Evolutionary conservation across 2,329 filamentous ascomycete genomes (phyloP), one percentile per base, ranked within the genome.

Genomic region (Neopestalotiopsis sp.): DNA sequence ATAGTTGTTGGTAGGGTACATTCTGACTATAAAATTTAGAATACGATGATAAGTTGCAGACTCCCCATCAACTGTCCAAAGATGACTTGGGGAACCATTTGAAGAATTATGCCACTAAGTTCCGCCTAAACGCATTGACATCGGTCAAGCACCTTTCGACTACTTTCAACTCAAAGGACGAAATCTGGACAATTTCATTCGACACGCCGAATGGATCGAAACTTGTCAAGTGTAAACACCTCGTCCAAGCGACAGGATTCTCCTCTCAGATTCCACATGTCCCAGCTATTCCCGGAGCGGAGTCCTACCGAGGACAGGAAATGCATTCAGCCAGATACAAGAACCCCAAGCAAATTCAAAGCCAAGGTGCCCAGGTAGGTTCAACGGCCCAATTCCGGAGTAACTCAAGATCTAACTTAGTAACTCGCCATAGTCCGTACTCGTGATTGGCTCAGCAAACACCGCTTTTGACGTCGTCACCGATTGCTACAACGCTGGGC

Each of bases 381-480:
- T 10, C 56, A 58, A 3, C 24, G 3, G 24, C 24, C 24, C 24
- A 28, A 28, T 28, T 28, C 3, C 24, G 24, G 24, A 28, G 24
- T 28, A 28, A 28, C 24, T 28, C 24, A 28, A 3, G 24, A 28
- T 28, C 24, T 28, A 4, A 28, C 24, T 28, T 28, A 3, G 10
- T 38, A 38, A 38, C 34, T 10, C 6, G 14, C 5, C 20, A 42
- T 56, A 70, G 76, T 75, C 78, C 1, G 79, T 78, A 12, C 59
- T 77, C 12, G 71, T 82, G 7, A 73, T 81, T 40, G 82, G 81
- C 20, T 80, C 81, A 1, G 80, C 79, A n/a, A 83, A 83, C 68
- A 81, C 79, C 1, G 82, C 79, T 5, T 84, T 84, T 64, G 81
- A 84, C 71, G 72, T 82, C 1, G 70, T 80, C 38, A 73, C 76